Percentiles rank a stretch among this genome's conserved stretches.
These are phyloP conservation scores for Emiliania huxleyi DNA, from an alignment of 78 protist species.

Conservation along the genomic window DNA sequence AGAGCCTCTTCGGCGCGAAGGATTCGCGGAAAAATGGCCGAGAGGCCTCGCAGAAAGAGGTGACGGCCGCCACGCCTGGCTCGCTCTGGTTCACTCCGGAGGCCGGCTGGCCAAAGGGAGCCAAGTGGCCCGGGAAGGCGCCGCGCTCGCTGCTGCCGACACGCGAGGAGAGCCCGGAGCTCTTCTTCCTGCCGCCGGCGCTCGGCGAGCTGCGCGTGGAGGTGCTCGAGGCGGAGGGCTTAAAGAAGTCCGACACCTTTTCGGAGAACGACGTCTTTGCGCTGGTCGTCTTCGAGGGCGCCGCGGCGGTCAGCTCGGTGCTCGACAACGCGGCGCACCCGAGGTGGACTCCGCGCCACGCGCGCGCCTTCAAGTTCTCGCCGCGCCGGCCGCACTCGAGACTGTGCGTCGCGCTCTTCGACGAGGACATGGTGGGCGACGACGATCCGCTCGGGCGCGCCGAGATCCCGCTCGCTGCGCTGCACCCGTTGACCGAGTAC, in stretches of 20 bases:
- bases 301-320: background rate
- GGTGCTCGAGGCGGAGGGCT: background rate
- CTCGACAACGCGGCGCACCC: background rate
- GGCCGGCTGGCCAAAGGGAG: background rate
- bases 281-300: background rate
- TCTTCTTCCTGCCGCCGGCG: background rate
- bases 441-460: background rate
- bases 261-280: background rate
- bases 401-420: background rate
- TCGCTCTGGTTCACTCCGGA: background rate
- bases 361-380: background rate
- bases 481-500: background rate
- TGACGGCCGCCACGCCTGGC: too few relatives aligned
- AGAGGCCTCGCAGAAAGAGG: too few relatives aligned
- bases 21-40: too few relatives aligned
- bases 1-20: too few relatives aligned
- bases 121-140: background rate
- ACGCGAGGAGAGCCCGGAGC: background rate
- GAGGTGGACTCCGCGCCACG: background rate
- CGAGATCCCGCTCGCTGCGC: background rate
- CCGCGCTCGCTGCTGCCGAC: background rate
- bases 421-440: background rate
- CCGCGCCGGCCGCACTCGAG: background rate
- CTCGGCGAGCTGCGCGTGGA: background rate
- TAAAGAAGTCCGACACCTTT: background rate